Percentiles rank a stretch among this genome's conserved stretches.
These are phyloP conservation scores for Macrolepiota albuminosa DNA, from an alignment of 768 basidiomycete genomes.

Conservation along the genomic window DNA sequence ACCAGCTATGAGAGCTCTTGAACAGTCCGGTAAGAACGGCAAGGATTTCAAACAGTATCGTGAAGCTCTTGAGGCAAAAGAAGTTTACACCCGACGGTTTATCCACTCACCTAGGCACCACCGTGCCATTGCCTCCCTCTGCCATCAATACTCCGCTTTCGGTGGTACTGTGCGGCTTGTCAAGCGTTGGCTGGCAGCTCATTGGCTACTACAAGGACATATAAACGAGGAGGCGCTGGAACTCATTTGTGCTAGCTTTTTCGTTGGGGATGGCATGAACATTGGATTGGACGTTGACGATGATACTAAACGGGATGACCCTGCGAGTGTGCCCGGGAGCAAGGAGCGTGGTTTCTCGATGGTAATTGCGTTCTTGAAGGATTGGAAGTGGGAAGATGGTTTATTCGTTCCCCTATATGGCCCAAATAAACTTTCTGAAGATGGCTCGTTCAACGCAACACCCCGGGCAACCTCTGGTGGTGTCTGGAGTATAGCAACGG, in stretches of 20 bases:
- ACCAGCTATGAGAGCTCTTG: conserved; percentile 26
- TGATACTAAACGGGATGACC: conserved; percentile 24
- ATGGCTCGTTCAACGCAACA: conserved; percentile 16
- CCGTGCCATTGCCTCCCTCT: conserved; percentile 70
- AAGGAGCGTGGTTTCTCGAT: conserved; percentile 78
- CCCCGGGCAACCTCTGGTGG: conserved; percentile 26
- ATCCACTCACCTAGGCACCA: conserved; percentile 83
- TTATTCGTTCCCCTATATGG: conserved; percentile 73
- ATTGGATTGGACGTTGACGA: conserved; percentile 26
- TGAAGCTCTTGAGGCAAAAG: conserved; percentile 52
- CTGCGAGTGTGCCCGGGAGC: conserved; percentile 56
- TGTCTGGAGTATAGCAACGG: conserved; percentile 79
- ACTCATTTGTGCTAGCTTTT: conserved; percentile 75
- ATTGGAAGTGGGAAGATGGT: conserved; percentile 81
- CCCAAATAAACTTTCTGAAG: conserved; percentile 22
- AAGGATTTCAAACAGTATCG: conserved; percentile 45
- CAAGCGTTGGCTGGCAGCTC: conserved; percentile 90
- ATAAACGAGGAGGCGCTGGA: conserved; percentile 80
- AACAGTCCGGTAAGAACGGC: conserved; percentile 22
- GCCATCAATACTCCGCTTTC: conserved; percentile 76
- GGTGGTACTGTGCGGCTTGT: conserved; percentile 81
- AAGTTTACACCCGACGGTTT: conserved; percentile 66
- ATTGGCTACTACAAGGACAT: conserved; percentile 78
- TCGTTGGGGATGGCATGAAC: conserved; percentile 48
- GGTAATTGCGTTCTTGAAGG: conserved; percentile 66